phyloP scores from a whole-genome alignment of 345 rosid species.

The Combretum micranthum region DNA sequence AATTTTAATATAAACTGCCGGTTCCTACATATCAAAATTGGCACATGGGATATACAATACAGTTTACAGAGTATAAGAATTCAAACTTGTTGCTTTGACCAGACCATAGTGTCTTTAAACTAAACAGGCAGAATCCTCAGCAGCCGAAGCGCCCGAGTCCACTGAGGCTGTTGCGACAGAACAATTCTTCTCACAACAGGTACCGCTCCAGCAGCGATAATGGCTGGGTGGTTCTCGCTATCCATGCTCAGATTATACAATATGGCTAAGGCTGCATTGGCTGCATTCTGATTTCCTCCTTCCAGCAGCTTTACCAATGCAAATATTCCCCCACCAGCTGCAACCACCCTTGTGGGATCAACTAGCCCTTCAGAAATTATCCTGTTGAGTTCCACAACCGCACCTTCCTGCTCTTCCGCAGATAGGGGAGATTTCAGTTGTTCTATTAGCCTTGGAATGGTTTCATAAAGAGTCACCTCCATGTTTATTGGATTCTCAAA shows the following conservation, averaged over 20 bases:
- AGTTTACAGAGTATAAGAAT: no score
- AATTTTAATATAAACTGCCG: no score
- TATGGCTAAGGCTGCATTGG: constrained; percentile 60
- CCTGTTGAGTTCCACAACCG: constrained; percentile 71
- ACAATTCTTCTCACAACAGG: constrained; percentile 68
- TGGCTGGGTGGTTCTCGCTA: constrained; percentile 61
- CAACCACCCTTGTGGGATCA: constrained; percentile 48
- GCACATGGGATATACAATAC: no score
- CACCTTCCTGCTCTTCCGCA: constrained; percentile 55
- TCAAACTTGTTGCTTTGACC: no score
- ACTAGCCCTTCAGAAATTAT: constrained; percentile 61
- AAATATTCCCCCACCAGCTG: constrained; percentile 59
- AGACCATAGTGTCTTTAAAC: not conserved
- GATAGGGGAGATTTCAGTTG: constrained; percentile 47
- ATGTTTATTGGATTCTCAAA: constrained; percentile 42
- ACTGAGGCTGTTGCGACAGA: constrained; percentile 55
- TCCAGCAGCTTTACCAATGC: constrained; percentile 58
- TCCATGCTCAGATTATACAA: constrained; percentile 81
- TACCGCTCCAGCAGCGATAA: constrained; percentile 72
- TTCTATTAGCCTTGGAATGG: constrained; percentile 69
- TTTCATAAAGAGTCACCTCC: constrained; percentile 70
- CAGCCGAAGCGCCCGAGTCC: constrained; percentile 63
- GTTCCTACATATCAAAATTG: no score
- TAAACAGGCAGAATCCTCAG: constrained; percentile 58
- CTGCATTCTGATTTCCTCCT: constrained; percentile 48